Percentiles rank a stretch among this genome's conserved stretches.
Conservation (phyloP, 2,329 filamentous ascomycete genomes). For the Claviceps sp. region DNA sequence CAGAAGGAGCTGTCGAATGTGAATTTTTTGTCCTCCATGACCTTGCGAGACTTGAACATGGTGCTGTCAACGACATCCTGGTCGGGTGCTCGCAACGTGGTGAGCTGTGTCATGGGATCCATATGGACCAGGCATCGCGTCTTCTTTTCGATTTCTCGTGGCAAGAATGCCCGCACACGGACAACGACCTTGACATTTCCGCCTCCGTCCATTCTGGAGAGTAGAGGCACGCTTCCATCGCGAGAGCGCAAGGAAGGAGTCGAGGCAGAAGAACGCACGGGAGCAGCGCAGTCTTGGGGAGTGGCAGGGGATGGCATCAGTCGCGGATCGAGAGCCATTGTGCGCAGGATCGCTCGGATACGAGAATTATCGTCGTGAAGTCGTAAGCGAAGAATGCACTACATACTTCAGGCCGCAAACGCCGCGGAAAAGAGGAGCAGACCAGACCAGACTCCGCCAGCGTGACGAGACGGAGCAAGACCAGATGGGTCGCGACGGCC, state of each 20-base stretch:
- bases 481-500: not conserved
- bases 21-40: constrained; percentile 78
- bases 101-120: constrained; percentile 77
- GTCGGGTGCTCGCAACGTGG: constrained; percentile 60
- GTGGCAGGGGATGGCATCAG: constrained; percentile 30
- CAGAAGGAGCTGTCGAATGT: constrained; percentile 98
- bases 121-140: constrained; percentile 82
- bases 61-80: constrained; percentile 29
- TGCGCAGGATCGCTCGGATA: constrained; percentile 25
- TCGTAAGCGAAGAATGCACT: constrained; percentile 26
- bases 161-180: constrained; percentile 65
- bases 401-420: constrained; percentile 16
- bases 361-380: constrained; percentile 25
- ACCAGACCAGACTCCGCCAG: not conserved
- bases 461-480: not conserved
- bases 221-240: constrained; percentile 49
- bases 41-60: constrained; percentile 54
- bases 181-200: constrained; percentile 78
- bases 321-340: constrained; percentile 29
- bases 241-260: constrained; percentile 65
- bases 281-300: constrained; percentile 15
- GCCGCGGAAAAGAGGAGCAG: not conserved
- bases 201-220: constrained; percentile 44
- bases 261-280: constrained; percentile 55
- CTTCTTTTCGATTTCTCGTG: constrained; percentile 65